A percentile compares a stretch with the other conserved stretches of the same genome.
phyloP scores from a whole-genome alignment of 306 rosid species.

The Cercis canadensis region DNA sequence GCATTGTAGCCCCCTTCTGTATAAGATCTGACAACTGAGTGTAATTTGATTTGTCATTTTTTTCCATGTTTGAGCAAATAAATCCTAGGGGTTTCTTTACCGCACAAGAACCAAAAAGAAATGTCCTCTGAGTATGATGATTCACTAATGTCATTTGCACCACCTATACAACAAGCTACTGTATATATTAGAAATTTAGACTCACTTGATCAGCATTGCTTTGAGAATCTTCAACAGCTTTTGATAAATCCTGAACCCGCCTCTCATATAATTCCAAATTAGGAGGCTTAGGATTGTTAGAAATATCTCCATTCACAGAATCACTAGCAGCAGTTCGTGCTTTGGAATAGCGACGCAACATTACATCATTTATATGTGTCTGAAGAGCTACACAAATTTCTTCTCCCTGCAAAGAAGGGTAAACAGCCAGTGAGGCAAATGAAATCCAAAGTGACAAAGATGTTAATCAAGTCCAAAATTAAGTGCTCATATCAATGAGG shows the following conservation, averaged over 20 bases:
- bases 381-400: conserved; percentile 98
- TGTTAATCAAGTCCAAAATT: conserved; percentile 1
- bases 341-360: conserved; percentile 90
- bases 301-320: conserved; percentile 63
- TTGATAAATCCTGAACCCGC: conserved; percentile 76
- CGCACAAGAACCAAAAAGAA: conserved; percentile 22
- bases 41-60: not conserved
- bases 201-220: conserved; percentile 76
- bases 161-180: conserved; percentile 10
- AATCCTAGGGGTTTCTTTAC: conserved; percentile 12
- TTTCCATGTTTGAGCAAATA: conserved; percentile 14
- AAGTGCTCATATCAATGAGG: conserved; percentile 22
- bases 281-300: conserved; percentile 59
- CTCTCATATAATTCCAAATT: conserved; percentile 64
- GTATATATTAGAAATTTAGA: conserved; percentile 28
- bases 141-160: conserved; percentile 20
- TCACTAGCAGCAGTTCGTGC: conserved; percentile 60
- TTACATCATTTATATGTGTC: conserved; percentile 92
- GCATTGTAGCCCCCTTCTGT: not conserved
- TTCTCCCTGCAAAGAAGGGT: conserved; percentile 73
- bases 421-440: conserved; percentile 27
- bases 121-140: not conserved
- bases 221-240: conserved; percentile 83
- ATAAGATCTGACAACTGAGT: not conserved
- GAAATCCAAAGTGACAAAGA: conserved; percentile 9